Percentiles rank a stretch among this genome's conserved stretches.
Evolutionary conservation across 352 stramenopile genomes (phyloP).

Genomic region (Pythium myriotylum): DNA sequence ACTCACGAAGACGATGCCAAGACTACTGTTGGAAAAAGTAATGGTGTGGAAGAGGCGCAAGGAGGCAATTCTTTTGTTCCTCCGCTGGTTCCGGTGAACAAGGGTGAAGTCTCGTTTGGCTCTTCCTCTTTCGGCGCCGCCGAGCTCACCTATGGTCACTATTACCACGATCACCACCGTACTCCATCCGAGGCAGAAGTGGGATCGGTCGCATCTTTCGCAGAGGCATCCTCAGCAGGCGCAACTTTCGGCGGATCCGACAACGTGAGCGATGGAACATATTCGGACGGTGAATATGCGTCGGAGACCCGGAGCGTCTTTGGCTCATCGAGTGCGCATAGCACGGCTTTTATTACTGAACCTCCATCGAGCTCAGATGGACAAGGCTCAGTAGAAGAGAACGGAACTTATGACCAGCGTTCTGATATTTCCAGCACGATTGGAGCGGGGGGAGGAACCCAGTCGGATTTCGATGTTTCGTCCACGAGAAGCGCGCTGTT

Average conservation of each 20-base stretch:
- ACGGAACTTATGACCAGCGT: constrained; percentile 19
- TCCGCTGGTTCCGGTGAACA: constrained; percentile 3
- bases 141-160: constrained; percentile 29
- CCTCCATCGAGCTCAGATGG: constrained; percentile 76
- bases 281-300: constrained; percentile 50
- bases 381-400: constrained; percentile 59
- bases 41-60: background rate
- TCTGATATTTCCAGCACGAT: constrained; percentile 36
- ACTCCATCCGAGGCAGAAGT: constrained; percentile 29
- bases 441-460: constrained; percentile 22
- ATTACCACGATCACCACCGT: constrained; percentile 34
- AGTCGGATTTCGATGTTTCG: constrained; percentile 28
- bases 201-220: constrained; percentile 66
- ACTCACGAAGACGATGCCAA: constrained; percentile 3
- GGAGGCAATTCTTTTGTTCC: background rate
- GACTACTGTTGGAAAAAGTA: background rate
- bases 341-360: constrained; percentile 77
- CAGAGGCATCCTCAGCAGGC: constrained; percentile 62
- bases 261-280: constrained; percentile 60
- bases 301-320: constrained; percentile 77
- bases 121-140: constrained; percentile 30
- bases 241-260: constrained; percentile 80
- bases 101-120: constrained; percentile 27
- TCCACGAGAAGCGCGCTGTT: constrained; percentile 29
- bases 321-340: constrained; percentile 66